Evolutionary conservation across 768 basidiomycete species (phyloP).

Genomic region (Calocybe gangraenosa): DNA sequence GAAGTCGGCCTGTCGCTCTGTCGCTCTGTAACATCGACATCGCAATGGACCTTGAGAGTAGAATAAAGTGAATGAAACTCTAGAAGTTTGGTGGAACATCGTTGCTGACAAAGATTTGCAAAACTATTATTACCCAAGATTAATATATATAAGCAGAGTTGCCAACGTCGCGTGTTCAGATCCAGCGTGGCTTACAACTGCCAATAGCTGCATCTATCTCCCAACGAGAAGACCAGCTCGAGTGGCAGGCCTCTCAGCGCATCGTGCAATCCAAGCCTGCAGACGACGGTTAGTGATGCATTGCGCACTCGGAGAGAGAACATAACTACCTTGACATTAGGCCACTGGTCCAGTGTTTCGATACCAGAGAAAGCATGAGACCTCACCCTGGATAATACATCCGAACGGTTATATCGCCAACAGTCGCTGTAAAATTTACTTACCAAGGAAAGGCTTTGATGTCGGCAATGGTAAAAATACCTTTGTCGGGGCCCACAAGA

Average conservation of each 20-base stretch:
- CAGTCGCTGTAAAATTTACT: slow-evolving; percentile 3
- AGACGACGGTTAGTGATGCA: background rate
- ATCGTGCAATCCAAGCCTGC: slow-evolving; percentile 21
- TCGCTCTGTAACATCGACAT: too few species aligned
- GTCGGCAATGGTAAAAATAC: slow-evolving; percentile 70
- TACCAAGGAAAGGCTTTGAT: slow-evolving; percentile 67
- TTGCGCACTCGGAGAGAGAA: background rate
- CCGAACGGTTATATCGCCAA: too few species aligned
- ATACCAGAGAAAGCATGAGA: slow-evolving; percentile 36
- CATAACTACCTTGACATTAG: slow-evolving; percentile 19
- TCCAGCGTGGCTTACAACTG: too few species aligned
- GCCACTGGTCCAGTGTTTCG: slow-evolving; percentile 18
- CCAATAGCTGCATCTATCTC: too few species aligned
- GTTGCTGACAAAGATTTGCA: too few species aligned
- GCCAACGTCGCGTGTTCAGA: too few species aligned
- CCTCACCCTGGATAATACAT: slow-evolving; percentile 43
- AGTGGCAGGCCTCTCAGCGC: slow-evolving; percentile 18
- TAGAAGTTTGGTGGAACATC: too few species aligned
- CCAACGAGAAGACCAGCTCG: slow-evolving; percentile 17
- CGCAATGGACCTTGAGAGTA: too few species aligned
- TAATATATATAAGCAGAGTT: too few species aligned
- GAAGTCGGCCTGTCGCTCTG: slow-evolving; percentile 11
- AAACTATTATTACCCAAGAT: too few species aligned
- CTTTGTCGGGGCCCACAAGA: slow-evolving; percentile 72
- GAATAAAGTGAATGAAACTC: too few species aligned